These are phyloP conservation scores for Coffea canephora DNA, from an alignment of 257 asterid species.

Conservation along the genomic window DNA sequence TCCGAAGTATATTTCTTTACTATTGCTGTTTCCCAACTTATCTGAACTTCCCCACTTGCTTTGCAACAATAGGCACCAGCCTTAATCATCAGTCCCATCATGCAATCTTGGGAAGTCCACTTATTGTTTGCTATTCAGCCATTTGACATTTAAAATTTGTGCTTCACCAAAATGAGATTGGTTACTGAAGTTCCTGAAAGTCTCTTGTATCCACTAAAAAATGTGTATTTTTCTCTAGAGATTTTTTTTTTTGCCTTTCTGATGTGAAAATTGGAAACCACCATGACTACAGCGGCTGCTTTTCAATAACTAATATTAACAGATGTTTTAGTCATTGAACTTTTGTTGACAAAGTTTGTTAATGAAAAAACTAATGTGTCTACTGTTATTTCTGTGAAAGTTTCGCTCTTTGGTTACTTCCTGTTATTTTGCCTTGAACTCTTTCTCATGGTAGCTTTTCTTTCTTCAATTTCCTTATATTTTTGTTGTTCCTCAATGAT, in stretches of 20 bases:
- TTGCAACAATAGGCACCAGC: neutral
- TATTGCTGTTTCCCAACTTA: neutral
- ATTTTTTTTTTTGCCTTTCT: neutral
- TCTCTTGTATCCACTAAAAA: neutral
- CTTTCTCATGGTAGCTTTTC: neutral
- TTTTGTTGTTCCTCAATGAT: neutral
- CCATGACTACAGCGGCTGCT: neutral
- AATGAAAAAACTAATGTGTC: neutral
- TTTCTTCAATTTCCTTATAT: neutral
- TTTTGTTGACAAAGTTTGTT: neutral
- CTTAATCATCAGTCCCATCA: neutral
- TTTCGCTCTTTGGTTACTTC: neutral
- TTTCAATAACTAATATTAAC: neutral
- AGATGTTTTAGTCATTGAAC: neutral
- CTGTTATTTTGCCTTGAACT: neutral
- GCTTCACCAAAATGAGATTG: neutral
- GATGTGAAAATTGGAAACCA: neutral
- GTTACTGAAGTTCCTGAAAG: neutral
- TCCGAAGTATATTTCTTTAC: neutral
- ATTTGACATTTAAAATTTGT: neutral
- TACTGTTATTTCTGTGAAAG: neutral
- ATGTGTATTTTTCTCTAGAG: neutral
- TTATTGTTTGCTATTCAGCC: neutral
- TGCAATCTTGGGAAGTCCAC: neutral
- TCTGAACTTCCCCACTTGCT: neutral